A percentile compares a stretch with the other conserved stretches of the same genome.
phyloP scores from a whole-genome alignment of 305 asterid genomes.

The Fraxinus platypoda region DNA sequence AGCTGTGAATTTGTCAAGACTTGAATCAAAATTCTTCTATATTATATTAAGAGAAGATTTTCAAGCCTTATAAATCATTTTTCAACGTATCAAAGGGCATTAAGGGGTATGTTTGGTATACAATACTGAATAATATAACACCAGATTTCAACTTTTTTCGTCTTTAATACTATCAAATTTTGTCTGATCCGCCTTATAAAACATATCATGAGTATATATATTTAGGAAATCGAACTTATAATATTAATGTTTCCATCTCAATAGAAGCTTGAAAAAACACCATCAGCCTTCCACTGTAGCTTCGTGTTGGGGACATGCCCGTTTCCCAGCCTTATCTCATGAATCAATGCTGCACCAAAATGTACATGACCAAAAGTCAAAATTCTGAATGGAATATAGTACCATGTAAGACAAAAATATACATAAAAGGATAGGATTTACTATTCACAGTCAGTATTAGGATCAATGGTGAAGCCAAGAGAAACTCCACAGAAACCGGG shows the following conservation, averaged over 20 bases:
- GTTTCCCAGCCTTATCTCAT: not conserved
- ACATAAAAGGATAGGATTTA: conserved; percentile 22
- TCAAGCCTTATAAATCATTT: not conserved
- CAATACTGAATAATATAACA: not conserved
- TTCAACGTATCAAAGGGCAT: not conserved
- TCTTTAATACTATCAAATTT: not conserved
- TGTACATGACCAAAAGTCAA: not conserved
- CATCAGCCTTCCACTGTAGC: not conserved
- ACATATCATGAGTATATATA: not conserved
- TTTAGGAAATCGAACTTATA: not conserved
- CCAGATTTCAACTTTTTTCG: not conserved
- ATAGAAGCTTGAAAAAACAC: not conserved
- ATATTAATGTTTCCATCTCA: not conserved
- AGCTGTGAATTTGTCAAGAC: not conserved
- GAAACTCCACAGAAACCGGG: conserved; percentile 91
- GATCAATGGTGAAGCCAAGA: conserved; percentile 80
- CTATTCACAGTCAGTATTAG: conserved; percentile 84
- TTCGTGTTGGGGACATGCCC: not conserved
- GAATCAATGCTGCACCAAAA: not conserved
- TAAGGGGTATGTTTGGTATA: not conserved
- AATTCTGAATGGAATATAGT: not conserved
- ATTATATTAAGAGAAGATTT: not conserved
- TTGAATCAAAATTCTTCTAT: not conserved
- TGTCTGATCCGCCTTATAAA: not conserved
- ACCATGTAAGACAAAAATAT: not conserved